Base-by-base conservation (phyloP, 208 protist genomes). In the Herpetomonas tarakana region DNA sequence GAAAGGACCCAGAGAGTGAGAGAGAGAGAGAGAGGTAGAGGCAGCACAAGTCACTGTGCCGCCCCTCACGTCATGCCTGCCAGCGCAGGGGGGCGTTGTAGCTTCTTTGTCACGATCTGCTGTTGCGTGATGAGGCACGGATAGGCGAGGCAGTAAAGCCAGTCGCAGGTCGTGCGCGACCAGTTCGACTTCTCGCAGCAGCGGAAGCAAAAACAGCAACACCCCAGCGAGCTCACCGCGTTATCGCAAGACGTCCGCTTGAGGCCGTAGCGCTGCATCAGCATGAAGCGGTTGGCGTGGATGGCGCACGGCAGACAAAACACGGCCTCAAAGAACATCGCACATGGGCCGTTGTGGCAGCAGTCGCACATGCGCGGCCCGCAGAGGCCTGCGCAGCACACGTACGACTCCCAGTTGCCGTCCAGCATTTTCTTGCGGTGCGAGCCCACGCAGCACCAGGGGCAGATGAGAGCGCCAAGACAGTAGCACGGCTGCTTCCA, bases 61-160 rank as follows among this genome's bases (percentile, higher is more conserved):
- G n/a, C n/a, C n/a, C n/a, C n/a, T n/a, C n/a, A n/a, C n/a, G n/a
- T n/a, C n/a, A n/a, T n/a, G n/a, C n/a, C n/a, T n/a, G n/a, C n/a
- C n/a, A n/a, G n/a, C n/a, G n/a, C n/a, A n/a, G n/a, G n/a, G n/a
- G 71, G 65, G 41, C 79, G 81, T 25, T 68, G 56, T 19, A 62
- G 51, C 47, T 53, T 63, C n/a, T 76, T 70, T 58, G 89, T 80
- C 65, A 87, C 70, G 54, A 73, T 59, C 25, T 85, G 64, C 19
- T 87, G 64, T 62, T 92, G 86, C 2, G 81, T 71, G 22, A 89
- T 53, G 65, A 87, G 79, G 57, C 86, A 92, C 21, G 65, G n/a
- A 44, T 81, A 65, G 21, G 74, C 64, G n/a, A 81, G 45, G 52
- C 61, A 76, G 65, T 80, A 79, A 28, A 68, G 53, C 38, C 35